Evolutionary conservation across 1,284 basidiomycete species (phyloP).

Genomic region (Sporisorium graminicola): DNA sequence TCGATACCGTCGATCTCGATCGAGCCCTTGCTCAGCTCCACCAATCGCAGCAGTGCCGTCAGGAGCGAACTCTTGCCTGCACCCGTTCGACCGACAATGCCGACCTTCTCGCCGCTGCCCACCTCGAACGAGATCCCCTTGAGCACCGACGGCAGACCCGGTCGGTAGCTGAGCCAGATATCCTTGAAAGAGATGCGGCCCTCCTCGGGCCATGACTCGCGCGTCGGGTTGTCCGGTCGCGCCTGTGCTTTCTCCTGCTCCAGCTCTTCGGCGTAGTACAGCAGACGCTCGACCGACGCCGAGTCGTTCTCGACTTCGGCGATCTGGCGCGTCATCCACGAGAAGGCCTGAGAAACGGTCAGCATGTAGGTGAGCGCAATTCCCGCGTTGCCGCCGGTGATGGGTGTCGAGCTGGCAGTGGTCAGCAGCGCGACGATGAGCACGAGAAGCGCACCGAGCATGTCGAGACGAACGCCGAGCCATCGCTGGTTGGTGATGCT

Average conservation of each 20-base stretch:
- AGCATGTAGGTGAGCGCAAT: conserved; percentile 66
- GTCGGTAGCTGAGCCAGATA: conserved; percentile 72
- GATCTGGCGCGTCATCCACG: conserved; percentile 68
- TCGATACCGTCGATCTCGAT: conserved; percentile 81
- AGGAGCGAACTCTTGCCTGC: conserved; percentile 81
- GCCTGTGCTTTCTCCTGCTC: conserved; percentile 66
- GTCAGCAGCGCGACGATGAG: conserved; percentile 64
- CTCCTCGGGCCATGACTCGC: conserved; percentile 64
- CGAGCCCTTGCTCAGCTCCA: conserved; percentile 76
- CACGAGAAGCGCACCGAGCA: conserved; percentile 67
- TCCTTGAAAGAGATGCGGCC: conserved; percentile 67
- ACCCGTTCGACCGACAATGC: conserved; percentile 73
- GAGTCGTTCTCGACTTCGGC: conserved; percentile 71
- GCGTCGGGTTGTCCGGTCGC: conserved; percentile 51
- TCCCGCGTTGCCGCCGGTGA: conserved; percentile 56
- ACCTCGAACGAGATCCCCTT: conserved; percentile 72
- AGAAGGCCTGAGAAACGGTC: conserved; percentile 61
- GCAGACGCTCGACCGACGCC: conserved; percentile 67
- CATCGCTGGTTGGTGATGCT: conserved; percentile 85
- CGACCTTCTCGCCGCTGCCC: conserved; percentile 73
- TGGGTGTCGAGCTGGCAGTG: conserved; percentile 43
- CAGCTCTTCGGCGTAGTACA: conserved; percentile 65
- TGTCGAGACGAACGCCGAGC: conserved; percentile 78
- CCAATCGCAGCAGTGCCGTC: conserved; percentile 79
- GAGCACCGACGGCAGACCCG: conserved; percentile 72